These are phyloP conservation scores for Boletus barrowsii DNA, from an alignment of 768 basidiomycete species.

Conservation along the genomic window DNA sequence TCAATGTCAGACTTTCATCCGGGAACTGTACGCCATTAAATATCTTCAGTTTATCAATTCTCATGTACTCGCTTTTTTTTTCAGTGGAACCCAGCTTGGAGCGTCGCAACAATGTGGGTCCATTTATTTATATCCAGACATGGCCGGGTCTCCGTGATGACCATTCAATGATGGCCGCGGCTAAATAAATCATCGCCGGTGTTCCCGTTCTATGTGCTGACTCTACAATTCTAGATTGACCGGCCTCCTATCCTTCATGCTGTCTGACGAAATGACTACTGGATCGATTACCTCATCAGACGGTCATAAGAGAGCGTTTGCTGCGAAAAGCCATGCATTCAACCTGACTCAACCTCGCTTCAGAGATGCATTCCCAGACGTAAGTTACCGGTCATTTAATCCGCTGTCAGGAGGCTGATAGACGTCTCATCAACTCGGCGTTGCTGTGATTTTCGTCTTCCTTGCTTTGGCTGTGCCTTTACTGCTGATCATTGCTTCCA, in stretches of 20 bases:
- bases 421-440: conserved; percentile 10
- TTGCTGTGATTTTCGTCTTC: conserved; percentile 20
- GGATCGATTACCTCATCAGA: conserved; percentile 83
- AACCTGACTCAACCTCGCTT: conserved; percentile 80
- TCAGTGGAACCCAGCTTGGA: conserved; percentile 96
- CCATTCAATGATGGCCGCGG: conserved; percentile 14
- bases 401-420: conserved; percentile 22
- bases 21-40: conserved; percentile 59
- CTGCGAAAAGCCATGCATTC: conserved; percentile 79
- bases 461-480: conserved; percentile 12
- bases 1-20: conserved; percentile 97
- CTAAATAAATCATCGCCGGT: conserved; percentile 12
- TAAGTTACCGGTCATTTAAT: conserved; percentile 39
- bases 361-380: conserved; percentile 85
- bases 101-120: conserved; percentile 87
- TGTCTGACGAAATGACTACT: conserved; percentile 95
- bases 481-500: conserved; percentile 16
- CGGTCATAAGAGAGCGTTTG: conserved; percentile 73
- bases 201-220: conserved; percentile 5
- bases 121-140: neutral
- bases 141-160: conserved; percentile 6
- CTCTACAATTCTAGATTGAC: conserved; percentile 59
- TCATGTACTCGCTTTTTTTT: conserved; percentile 3
- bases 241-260: conserved; percentile 91
- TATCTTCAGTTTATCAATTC: neutral